Base-by-base conservation (phyloP, 495 filamentous ascomycete genomes). In the Podospora pseudocomata region DNA sequence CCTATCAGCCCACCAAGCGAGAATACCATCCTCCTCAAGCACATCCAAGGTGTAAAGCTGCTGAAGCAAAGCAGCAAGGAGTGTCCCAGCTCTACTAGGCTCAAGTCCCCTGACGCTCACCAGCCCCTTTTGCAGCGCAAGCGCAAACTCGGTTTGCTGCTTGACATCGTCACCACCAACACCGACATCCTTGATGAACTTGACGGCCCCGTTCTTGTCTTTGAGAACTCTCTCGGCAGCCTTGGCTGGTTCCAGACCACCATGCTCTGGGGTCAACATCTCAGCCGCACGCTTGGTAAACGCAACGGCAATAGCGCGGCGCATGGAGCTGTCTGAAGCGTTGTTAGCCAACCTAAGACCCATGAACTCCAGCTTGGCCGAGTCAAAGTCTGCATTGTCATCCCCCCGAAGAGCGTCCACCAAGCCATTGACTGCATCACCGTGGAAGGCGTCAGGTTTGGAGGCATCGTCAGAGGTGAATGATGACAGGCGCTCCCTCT, bases 311-410 rank as follows among this genome's bases (percentile, higher is more conserved):
- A 97, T 87, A 4, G 95, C 92, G 4, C 90, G 90, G 27, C 94
- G 91, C 68, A 97, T 91, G 76, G 93, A 89, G 72, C 89, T 84
- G 70, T 96, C 94, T 2, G 90, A 91, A 5, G 95, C 96, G 74
- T 99, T 93, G 69, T 89, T 90, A 26, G 88, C 90, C 80, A 99
- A 91, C 5, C 94, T 88, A 49, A 97, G 85, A 71, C 91, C 90
- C 80, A 90, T 95, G 56, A 99, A 89, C 76, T 99, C 95, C 13
- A 98, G 83, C 71, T 91, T 90, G 9, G 95, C 92, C 13, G 90
- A 90, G 74, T 95, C 92, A n/a, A 92, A 87, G 55, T 92, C 87
- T 63, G 90, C 88, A 65, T 87, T 87, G 34, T 76, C 78, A 20
- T 73, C 75, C 2, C 76, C 80, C 55, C 82, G 81, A 53, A 99